phyloP scores from a whole-genome alignment of 1,284 basidiomycete species.

The Pseudozyma flocculosa region DNA sequence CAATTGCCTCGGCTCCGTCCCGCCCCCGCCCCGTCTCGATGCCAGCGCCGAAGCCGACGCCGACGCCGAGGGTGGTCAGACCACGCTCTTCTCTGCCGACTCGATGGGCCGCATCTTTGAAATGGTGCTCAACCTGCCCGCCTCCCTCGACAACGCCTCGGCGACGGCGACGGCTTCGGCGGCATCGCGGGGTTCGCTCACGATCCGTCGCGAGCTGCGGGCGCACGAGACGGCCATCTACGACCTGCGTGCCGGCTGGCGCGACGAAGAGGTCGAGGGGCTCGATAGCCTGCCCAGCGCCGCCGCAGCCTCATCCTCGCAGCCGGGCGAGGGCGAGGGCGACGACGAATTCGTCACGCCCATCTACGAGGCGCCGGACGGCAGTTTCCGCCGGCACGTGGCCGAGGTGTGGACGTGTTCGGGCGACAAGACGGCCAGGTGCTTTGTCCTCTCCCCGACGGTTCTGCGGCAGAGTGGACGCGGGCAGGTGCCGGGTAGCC shows the following conservation, averaged over 20 bases:
- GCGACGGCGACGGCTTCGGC: too few relatives aligned
- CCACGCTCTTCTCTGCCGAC: constrained; percentile 29
- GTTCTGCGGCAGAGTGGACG: too few relatives aligned
- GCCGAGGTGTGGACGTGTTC: constrained; percentile 19
- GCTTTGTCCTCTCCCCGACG: constrained; percentile 7
- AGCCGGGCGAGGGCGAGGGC: too few relatives aligned
- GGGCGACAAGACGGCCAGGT: constrained; percentile 11
- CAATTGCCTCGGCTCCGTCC: constrained; percentile 12
- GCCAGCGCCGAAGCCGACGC: too few relatives aligned
- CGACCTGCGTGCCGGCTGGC: constrained; percentile 11
- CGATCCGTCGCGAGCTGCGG: constrained; percentile 15
- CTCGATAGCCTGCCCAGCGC: neutral
- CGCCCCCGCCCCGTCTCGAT: too few relatives aligned
- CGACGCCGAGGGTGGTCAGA: constrained; percentile 1
- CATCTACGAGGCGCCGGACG: constrained; percentile 11
- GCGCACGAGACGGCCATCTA: constrained; percentile 27
- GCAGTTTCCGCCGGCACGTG: constrained; percentile 1
- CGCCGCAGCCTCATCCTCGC: neutral
- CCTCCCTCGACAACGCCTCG: neutral
- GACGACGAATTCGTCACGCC: constrained; percentile 10
- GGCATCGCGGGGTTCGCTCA: neutral
- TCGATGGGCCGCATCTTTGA: constrained; percentile 34
- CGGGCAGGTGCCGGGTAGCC: too few relatives aligned
- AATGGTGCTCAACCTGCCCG: constrained; percentile 4
- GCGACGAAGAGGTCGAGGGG: constrained; percentile 6